Conservation (phyloP, 1,139 yeast species). For the Protomyces inundatus region DNA sequence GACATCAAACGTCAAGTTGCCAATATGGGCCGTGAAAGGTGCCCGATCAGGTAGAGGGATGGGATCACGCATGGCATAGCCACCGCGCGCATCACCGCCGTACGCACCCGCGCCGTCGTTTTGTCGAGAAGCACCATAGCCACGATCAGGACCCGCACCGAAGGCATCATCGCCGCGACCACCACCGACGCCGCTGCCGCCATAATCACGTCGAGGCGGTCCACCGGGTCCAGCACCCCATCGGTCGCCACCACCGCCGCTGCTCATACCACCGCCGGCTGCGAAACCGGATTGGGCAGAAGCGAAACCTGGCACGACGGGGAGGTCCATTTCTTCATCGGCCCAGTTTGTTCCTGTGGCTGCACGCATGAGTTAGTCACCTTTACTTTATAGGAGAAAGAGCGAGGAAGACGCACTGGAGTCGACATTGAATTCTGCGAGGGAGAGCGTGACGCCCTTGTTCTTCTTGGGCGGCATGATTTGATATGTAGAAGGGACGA, state of each 20-base stretch:
- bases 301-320: slow-evolving; percentile 22
- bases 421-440: slow-evolving; percentile 22
- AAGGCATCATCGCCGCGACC: background rate
- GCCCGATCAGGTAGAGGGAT: slow-evolving; percentile 81
- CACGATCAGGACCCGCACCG: background rate
- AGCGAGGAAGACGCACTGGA: background rate
- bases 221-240: slow-evolving; percentile 11
- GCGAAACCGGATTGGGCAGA: slow-evolving; percentile 25
- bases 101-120: background rate
- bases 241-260: slow-evolving; percentile 16
- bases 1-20: slow-evolving; percentile 80
- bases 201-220: background rate
- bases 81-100: background rate
- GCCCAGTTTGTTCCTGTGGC: slow-evolving; percentile 22
- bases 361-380: background rate
- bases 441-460: slow-evolving; percentile 25
- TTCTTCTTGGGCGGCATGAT: slow-evolving; percentile 24
- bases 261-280: background rate
- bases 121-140: background rate
- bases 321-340: slow-evolving; percentile 20
- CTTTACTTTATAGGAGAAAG: too few species aligned
- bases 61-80: slow-evolving; percentile 51
- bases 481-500: background rate
- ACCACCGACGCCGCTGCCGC: background rate
- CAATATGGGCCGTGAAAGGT: slow-evolving; percentile 84